Evolutionary conservation across 371 early-diverging fungal species (phyloP).

Genomic region (Apophysomyces ossiformis): DNA sequence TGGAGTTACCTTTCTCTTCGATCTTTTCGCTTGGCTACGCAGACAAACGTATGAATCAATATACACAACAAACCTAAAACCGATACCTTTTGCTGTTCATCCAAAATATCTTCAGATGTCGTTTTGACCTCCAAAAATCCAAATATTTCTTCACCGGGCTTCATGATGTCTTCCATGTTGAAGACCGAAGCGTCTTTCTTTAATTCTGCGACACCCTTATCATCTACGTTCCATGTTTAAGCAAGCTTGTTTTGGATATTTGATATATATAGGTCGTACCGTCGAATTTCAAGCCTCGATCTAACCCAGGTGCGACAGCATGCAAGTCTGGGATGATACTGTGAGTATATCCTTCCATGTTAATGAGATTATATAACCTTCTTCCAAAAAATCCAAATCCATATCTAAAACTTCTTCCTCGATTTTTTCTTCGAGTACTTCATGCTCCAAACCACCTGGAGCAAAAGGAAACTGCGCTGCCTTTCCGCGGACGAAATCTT

Average conservation of each 20-base stretch:
- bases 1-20: not conserved
- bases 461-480: slow-evolving; percentile 79
- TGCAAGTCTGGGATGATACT: slow-evolving; percentile 15
- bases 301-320: slow-evolving; percentile 69
- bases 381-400: slow-evolving; percentile 34
- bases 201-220: slow-evolving; percentile 4
- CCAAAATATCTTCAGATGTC: slow-evolving; percentile 23
- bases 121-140: slow-evolving; percentile 46
- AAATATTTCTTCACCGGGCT: slow-evolving; percentile 39
- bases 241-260: not conserved
- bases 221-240: slow-evolving; percentile 8
- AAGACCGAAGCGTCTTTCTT: slow-evolving; percentile 38
- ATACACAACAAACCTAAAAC: too few species aligned
- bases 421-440: slow-evolving; percentile 38
- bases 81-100: slow-evolving; percentile 24
- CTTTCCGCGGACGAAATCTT: slow-evolving; percentile 77
- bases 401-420: slow-evolving; percentile 29
- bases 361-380: slow-evolving; percentile 14
- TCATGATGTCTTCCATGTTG: slow-evolving; percentile 64
- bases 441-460: slow-evolving; percentile 71
- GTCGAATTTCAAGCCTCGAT: slow-evolving; percentile 60
- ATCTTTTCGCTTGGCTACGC: not conserved
- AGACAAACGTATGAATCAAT: not conserved
- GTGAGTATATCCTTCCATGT: not conserved
- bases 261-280: slow-evolving; percentile 21